Percentiles rank a stretch among this genome's conserved stretches.
phyloP scores from a whole-genome alignment of 768 basidiomycete genomes.

The Suillus tomentosus region DNA sequence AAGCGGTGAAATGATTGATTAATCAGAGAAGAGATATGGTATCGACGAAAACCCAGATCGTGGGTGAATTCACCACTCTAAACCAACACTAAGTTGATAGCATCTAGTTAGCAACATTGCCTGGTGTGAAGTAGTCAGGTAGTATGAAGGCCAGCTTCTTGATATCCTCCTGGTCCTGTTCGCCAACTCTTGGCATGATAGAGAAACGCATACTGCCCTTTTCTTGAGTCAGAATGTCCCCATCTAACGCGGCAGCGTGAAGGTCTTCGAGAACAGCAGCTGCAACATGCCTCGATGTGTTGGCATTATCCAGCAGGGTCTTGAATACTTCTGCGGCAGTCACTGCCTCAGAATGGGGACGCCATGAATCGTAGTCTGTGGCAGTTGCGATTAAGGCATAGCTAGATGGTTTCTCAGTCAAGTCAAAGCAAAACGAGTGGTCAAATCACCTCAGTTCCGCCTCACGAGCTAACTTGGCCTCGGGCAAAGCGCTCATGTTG shows the following conservation, averaged over 20 bases:
- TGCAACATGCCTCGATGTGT: constrained; percentile 78
- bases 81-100: neutral
- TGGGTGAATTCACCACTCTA: neutral
- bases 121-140: constrained; percentile 65
- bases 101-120: constrained; percentile 11
- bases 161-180: constrained; percentile 58
- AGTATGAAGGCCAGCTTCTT: constrained; percentile 75
- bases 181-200: constrained; percentile 71
- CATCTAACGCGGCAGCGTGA: constrained; percentile 55
- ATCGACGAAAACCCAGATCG: neutral
- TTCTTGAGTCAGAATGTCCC: constrained; percentile 64
- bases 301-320: constrained; percentile 83
- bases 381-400: constrained; percentile 90
- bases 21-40: neutral
- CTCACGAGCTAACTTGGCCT: constrained; percentile 96
- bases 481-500: constrained; percentile 97
- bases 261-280: constrained; percentile 70
- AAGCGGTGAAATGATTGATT: neutral
- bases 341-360: constrained; percentile 76
- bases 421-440: neutral
- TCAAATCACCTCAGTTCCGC: constrained; percentile 79
- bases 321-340: constrained; percentile 91
- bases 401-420: constrained; percentile 41
- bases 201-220: constrained; percentile 83
- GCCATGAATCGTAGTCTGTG: constrained; percentile 97